Conservation (phyloP, 164 flowering plant species). For the Protea cynaroides region DNA sequence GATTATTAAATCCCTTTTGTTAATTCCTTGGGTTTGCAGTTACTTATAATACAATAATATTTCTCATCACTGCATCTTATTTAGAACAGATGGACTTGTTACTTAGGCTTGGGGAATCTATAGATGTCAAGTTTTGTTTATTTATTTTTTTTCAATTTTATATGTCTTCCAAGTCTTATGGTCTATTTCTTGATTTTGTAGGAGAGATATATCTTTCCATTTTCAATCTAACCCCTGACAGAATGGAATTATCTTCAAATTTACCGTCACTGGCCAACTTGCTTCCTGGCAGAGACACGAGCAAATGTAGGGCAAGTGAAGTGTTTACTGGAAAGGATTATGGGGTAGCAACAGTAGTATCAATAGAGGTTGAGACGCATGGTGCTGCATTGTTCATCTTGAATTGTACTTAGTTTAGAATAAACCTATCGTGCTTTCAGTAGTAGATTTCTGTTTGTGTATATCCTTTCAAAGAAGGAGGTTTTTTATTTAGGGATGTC, state of each 20-base stretch:
- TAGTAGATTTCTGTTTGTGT: too few species aligned
- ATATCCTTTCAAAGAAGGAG: too few species aligned
- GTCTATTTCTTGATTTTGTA: constrained; percentile 18
- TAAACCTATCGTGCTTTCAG: too few species aligned
- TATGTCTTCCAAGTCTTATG: not conserved
- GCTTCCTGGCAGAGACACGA: constrained; percentile 31
- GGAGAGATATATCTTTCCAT: constrained; percentile 69
- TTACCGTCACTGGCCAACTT: constrained; percentile 40
- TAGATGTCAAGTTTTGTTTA: too few species aligned
- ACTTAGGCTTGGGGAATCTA: not conserved
- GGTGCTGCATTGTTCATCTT: constrained; percentile 53
- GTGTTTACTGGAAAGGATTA: constrained; percentile 54
- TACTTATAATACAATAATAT: too few species aligned
- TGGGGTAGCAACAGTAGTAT: constrained; percentile 24
- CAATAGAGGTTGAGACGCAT: constrained; percentile 39
- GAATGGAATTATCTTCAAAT: constrained; percentile 38
- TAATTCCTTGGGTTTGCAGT: too few species aligned
- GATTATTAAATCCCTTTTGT: too few species aligned
- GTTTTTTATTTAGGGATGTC: too few species aligned
- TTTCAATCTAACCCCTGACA: constrained; percentile 51
- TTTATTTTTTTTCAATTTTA: not conserved
- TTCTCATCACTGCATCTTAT: too few species aligned
- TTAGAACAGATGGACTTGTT: too few species aligned
- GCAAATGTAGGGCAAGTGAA: constrained; percentile 41
- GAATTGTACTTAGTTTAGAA: constrained; percentile 18